Conservation (phyloP, 78 protist genomes). For the Cavenderia fasciculata region DNA sequence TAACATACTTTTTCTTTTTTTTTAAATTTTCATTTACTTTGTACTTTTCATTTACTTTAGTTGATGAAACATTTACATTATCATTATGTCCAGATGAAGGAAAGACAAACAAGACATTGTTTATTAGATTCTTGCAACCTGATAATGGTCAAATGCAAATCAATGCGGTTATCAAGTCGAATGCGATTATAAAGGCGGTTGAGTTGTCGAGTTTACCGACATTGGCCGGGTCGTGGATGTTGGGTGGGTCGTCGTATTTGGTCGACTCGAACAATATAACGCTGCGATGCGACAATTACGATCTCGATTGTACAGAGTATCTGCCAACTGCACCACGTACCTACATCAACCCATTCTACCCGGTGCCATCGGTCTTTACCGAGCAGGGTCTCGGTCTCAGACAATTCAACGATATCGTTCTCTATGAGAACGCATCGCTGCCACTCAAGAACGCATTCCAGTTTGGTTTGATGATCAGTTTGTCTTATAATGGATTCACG, state of each 20-base stretch:
- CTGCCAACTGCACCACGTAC: conserved; percentile 32
- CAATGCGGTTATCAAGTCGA: no score
- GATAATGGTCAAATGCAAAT: no score
- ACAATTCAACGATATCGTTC: neutral
- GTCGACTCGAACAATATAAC: neutral
- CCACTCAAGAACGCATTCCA: conserved; percentile 14
- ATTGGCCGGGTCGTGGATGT: conserved; percentile 1
- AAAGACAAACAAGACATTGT: neutral
- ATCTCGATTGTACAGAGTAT: neutral
- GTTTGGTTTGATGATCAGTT: conserved; percentile 14
- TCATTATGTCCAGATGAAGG: conserved; percentile 25
- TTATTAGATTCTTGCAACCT: neutral
- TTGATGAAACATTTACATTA: neutral
- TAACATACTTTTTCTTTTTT: neutral
- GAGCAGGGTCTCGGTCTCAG: neutral
- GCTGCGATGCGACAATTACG: conserved; percentile 11
- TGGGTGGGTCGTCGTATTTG: neutral
- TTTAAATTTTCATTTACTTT: no score
- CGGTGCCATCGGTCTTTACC: conserved; percentile 15
- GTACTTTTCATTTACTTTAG: neutral
- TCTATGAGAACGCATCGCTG: conserved; percentile 3
- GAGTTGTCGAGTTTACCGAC: conserved; percentile 39
- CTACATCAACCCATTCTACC: conserved; percentile 8
- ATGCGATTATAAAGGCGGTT: no score
- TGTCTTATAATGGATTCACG: neutral